phyloP scores from a whole-genome alignment of 1,284 basidiomycete genomes.

The Abortiporus biennis region DNA sequence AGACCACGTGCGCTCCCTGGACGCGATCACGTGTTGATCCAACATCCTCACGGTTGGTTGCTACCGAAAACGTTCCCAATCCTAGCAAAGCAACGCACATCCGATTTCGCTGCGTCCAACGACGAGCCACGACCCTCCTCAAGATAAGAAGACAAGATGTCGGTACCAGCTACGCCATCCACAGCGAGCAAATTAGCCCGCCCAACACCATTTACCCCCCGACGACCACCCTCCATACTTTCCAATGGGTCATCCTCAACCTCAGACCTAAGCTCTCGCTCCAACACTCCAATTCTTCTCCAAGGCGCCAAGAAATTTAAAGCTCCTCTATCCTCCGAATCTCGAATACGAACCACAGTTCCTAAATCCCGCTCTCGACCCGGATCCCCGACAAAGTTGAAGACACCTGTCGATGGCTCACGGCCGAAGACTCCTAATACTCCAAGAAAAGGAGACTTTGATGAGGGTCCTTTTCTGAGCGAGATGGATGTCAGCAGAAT shows the following conservation, averaged over 20 bases:
- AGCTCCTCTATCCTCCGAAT: constrained; percentile 55
- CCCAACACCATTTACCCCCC: constrained; percentile 46
- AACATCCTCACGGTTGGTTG: no score
- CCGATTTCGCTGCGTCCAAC: no score
- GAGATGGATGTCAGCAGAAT: constrained; percentile 74
- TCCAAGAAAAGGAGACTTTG: constrained; percentile 36
- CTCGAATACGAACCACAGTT: constrained; percentile 35
- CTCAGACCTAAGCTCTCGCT: constrained; percentile 17
- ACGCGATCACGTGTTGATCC: no score
- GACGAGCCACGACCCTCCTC: no score
- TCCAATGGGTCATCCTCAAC: constrained; percentile 19
- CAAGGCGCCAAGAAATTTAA: constrained; percentile 61
- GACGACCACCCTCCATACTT: constrained; percentile 40
- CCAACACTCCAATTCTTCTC: constrained; percentile 36
- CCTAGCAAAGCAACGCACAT: no score
- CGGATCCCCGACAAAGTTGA: constrained; percentile 43
- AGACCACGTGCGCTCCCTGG: no score
- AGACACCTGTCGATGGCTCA: neutral
- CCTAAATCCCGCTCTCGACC: constrained; percentile 38
- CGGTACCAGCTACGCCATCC: constrained; percentile 11
- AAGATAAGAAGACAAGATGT: no score
- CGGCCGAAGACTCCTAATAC: constrained; percentile 31
- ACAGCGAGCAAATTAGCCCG: constrained; percentile 21
- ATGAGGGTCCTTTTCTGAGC: constrained; percentile 40
- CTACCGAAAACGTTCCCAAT: no score